phyloP scores from a whole-genome alignment of 2,329 filamentous ascomycete genomes.

The Fusarium scirpi region DNA sequence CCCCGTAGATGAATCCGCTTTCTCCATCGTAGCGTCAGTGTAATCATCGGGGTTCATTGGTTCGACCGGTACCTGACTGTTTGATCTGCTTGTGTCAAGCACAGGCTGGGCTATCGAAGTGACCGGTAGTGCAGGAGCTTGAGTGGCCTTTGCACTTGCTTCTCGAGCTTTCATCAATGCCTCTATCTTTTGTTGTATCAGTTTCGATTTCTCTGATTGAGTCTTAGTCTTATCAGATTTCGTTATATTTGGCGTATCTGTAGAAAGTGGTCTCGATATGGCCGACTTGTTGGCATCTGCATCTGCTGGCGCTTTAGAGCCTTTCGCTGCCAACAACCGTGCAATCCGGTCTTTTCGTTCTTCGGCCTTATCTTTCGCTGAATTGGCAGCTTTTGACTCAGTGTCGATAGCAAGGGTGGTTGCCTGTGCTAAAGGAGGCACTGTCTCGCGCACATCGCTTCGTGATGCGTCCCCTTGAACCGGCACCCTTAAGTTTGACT shows the following conservation, averaged over 20 bases:
- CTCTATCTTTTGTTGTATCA: conserved; percentile 83
- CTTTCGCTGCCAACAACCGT: conserved; percentile 78
- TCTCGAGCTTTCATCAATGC: conserved; percentile 73
- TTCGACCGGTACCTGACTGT: conserved; percentile 7
- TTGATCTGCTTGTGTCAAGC: conserved; percentile 14
- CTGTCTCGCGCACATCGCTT: not conserved
- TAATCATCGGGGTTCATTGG: conserved; percentile 12
- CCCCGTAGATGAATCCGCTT: conserved; percentile 25
- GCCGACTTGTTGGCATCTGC: conserved; percentile 9
- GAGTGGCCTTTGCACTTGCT: conserved; percentile 50
- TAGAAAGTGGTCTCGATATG: conserved; percentile 40
- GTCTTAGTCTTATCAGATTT: conserved; percentile 38
- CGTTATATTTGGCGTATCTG: not conserved
- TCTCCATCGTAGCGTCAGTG: conserved; percentile 3
- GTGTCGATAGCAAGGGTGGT: not conserved
- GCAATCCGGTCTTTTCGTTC: conserved; percentile 83
- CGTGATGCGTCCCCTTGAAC: not conserved
- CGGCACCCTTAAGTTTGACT: not conserved
- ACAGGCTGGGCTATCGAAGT: conserved; percentile 1
- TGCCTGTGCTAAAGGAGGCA: not conserved
- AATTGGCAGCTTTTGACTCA: conserved; percentile 56
- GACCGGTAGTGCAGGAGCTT: not conserved
- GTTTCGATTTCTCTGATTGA: conserved; percentile 76
- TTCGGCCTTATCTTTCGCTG: conserved; percentile 63
- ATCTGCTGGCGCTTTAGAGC: conserved; percentile 60